Evolutionary conservation across 2,329 filamentous ascomycete species (phyloP).

Genomic region (Fusarium oxysporum): DNA sequence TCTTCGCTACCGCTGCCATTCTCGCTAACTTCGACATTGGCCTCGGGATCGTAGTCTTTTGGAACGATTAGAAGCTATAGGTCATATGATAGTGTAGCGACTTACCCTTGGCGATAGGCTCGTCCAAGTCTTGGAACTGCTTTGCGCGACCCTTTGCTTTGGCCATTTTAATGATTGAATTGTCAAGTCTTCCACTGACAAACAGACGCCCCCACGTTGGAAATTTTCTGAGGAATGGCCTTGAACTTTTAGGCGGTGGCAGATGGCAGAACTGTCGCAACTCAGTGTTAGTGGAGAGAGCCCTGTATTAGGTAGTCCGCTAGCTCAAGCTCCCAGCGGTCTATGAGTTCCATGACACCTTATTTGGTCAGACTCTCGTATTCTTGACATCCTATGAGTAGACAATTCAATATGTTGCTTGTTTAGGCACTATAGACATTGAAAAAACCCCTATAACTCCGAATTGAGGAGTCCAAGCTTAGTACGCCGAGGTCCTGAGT

Average conservation of each 20-base stretch:
- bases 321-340: conserved; percentile 12
- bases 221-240: conserved; percentile 49
- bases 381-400: not conserved
- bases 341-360: conserved; percentile 9
- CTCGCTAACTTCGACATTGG: conserved; percentile 67
- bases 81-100: not conserved
- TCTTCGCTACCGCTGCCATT: conserved; percentile 63
- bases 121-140: conserved; percentile 71
- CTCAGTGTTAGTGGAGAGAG: conserved; percentile 9
- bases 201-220: conserved; percentile 47
- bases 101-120: conserved; percentile 71
- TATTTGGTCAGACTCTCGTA: conserved; percentile 10
- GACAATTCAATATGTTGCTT: not conserved
- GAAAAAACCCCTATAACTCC: not conserved
- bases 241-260: conserved; percentile 65
- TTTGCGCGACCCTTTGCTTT: conserved; percentile 66
- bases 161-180: conserved; percentile 58
- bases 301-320: conserved; percentile 10
- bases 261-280: conserved; percentile 55
- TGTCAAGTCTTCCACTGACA: conserved; percentile 22
- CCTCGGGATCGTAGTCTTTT: conserved; percentile 82
- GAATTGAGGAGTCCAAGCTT: too few relatives aligned
- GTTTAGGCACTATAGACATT: not conserved
- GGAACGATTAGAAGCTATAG: conserved; percentile 15
- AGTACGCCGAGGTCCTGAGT: not conserved